A percentile compares a stretch with the other conserved stretches of the same genome.
These are phyloP conservation scores for Cutaneotrichosporon sp. DNA, from an alignment of 1,284 basidiomycete genomes.

Conservation along the genomic window DNA sequence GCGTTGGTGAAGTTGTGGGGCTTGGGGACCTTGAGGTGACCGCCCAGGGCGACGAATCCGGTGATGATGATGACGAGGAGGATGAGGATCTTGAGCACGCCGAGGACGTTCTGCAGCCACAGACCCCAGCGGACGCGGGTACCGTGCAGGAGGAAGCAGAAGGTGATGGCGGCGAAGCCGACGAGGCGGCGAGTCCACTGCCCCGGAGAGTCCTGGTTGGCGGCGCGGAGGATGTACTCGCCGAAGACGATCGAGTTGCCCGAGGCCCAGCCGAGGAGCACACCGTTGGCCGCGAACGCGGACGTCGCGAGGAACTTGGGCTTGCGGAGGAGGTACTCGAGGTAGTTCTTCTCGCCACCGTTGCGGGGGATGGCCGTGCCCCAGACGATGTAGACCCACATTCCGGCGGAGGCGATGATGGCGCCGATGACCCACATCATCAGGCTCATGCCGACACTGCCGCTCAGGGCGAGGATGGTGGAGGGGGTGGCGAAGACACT, in stretches of 20 bases:
- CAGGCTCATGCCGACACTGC: conserved; percentile 23
- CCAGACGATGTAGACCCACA: conserved; percentile 36
- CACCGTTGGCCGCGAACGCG: conserved; percentile 23
- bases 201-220: conserved; percentile 18
- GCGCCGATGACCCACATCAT: conserved; percentile 39
- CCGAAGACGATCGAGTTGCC: conserved; percentile 19
- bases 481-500: conserved; percentile 26
- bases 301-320: conserved; percentile 25
- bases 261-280: conserved; percentile 25
- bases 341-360: conserved; percentile 31
- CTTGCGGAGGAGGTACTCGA: conserved; percentile 26
- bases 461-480: conserved; percentile 18
- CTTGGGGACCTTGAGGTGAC: conserved; percentile 54
- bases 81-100: neutral
- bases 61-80: conserved; percentile 50
- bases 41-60: conserved; percentile 59
- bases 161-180: conserved; percentile 4
- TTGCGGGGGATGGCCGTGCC: conserved; percentile 26
- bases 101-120: conserved; percentile 1
- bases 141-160: neutral
- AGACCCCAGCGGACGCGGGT: neutral
- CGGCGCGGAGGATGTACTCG: conserved; percentile 30
- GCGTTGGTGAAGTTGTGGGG: conserved; percentile 58
- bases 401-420: conserved; percentile 31
- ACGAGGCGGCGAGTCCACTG: conserved; percentile 28